A percentile compares a stretch with the other conserved stretches of the same genome.
These are phyloP conservation scores for Gossypium trilobum DNA, from an alignment of 441 rosid species.

Conservation along the genomic window DNA sequence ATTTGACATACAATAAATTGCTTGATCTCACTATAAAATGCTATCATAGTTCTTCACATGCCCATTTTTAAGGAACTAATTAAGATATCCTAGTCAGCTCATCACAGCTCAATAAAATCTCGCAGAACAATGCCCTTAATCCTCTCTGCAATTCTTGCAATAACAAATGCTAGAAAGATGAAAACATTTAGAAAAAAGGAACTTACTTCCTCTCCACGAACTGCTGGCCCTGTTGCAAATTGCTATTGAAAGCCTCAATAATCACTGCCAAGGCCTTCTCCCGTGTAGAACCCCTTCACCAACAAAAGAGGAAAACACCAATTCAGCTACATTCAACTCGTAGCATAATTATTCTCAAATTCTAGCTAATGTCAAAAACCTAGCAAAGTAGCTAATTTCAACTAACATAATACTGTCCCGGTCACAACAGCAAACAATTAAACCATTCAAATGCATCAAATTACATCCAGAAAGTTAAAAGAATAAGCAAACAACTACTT, in stretches of 20 bases:
- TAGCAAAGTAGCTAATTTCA: neutral
- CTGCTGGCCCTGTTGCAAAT: slow-evolving; percentile 45
- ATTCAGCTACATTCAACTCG: slow-evolving; percentile 2
- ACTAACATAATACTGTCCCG: neutral
- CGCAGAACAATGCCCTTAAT: neutral
- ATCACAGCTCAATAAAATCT: neutral
- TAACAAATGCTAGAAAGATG: neutral
- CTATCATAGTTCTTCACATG: neutral
- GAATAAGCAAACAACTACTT: neutral
- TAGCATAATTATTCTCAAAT: neutral
- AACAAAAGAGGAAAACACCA: slow-evolving; percentile 10
- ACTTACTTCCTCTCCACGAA: slow-evolving; percentile 76
- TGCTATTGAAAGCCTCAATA: slow-evolving; percentile 61
- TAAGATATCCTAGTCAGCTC: neutral
- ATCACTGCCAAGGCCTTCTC: slow-evolving; percentile 68
- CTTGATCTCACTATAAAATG: neutral
- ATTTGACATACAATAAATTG: neutral
- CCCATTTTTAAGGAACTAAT: neutral
- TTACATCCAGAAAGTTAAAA: neutral
- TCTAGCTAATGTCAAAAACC: neutral
- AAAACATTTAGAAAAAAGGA: neutral
- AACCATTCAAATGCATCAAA: neutral
- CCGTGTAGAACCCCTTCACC: slow-evolving; percentile 70
- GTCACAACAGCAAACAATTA: neutral
- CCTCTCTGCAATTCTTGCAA: neutral